A percentile compares a stretch with the other conserved stretches of the same genome.
Evolutionary conservation across 2,329 filamentous ascomycete genomes (phyloP).

Genomic region (Trichoderma afroharzianum): DNA sequence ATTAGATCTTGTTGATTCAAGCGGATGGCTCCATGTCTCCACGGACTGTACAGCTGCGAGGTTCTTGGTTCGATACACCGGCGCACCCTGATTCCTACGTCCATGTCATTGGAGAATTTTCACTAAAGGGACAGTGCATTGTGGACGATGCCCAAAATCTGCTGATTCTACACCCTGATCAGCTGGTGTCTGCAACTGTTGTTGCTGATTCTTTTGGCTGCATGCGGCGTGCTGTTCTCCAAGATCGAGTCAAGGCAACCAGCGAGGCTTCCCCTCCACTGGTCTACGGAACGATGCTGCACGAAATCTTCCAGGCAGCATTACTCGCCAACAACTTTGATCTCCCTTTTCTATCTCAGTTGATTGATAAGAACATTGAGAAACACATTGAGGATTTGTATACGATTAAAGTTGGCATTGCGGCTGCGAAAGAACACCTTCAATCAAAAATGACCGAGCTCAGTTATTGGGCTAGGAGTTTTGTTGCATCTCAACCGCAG

Average conservation of each 20-base stretch:
- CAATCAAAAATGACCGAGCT: constrained; percentile 79
- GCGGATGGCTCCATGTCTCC: constrained; percentile 66
- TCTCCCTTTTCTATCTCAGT: constrained; percentile 57
- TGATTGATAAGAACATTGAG: constrained; percentile 67
- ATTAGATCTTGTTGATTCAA: constrained; percentile 74
- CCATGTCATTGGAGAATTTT: constrained; percentile 80
- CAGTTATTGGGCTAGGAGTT: constrained; percentile 76
- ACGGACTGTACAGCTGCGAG: constrained; percentile 71
- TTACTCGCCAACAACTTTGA: constrained; percentile 82
- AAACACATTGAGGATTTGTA: constrained; percentile 87
- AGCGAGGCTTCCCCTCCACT: constrained; percentile 74
- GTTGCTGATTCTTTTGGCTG: constrained; percentile 96
- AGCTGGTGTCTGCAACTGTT: constrained; percentile 90
- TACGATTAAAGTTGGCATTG: constrained; percentile 72
- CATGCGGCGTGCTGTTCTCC: constrained; percentile 83
- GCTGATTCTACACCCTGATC: constrained; percentile 89
- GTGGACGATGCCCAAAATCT: constrained; percentile 81
- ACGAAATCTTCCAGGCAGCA: constrained; percentile 92
- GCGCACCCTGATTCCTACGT: constrained; percentile 73
- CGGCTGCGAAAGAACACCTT: constrained; percentile 73
- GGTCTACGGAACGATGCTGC: constrained; percentile 88
- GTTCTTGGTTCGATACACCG: constrained; percentile 81
- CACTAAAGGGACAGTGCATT: constrained; percentile 66
- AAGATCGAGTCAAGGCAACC: constrained; percentile 91
- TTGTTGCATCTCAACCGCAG: constrained; percentile 68